Conservation (phyloP, 768 basidiomycete genomes). For the Naematelia encephala region DNA sequence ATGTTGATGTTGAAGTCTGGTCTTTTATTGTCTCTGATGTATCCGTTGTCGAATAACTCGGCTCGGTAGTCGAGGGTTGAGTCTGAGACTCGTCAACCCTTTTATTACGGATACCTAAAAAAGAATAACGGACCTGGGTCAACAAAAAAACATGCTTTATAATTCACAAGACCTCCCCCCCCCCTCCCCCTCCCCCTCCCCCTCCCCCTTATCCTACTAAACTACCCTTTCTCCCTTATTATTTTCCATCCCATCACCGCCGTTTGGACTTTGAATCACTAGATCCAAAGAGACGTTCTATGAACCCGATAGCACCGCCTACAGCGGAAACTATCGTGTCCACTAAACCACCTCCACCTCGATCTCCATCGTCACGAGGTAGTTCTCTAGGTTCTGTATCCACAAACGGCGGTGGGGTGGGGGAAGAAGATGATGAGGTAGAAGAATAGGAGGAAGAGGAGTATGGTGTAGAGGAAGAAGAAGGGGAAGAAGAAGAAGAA, state of each 20-base stretch:
- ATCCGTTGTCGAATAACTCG: no score
- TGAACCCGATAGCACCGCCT: conserved; percentile 34
- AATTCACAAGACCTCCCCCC: no score
- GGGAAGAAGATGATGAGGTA: neutral
- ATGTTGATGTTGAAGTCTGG: no score
- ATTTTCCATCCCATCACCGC: no score
- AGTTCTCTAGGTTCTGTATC: conserved; percentile 3
- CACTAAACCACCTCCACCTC: conserved; percentile 3
- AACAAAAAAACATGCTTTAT: no score
- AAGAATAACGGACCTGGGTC: conserved; percentile 5
- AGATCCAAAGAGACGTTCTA: conserved; percentile 26
- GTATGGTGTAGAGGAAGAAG: conserved; percentile 3
- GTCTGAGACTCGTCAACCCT: conserved; percentile 4
- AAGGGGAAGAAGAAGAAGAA: conserved; percentile 9
- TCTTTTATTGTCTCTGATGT: neutral
- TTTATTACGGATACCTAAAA: neutral
- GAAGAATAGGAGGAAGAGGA: conserved; percentile 5
- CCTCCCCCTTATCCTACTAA: neutral
- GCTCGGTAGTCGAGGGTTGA: neutral
- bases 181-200: conserved; percentile 8
- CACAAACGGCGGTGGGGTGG: conserved; percentile 8
- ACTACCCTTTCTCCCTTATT: neutral
- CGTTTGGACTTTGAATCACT: no score
- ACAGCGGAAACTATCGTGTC: conserved; percentile 29
- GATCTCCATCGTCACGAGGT: neutral